Base-by-base conservation (phyloP, 2,329 filamentous ascomycete species). In the Aspergillus pseudotamarii region DNA sequence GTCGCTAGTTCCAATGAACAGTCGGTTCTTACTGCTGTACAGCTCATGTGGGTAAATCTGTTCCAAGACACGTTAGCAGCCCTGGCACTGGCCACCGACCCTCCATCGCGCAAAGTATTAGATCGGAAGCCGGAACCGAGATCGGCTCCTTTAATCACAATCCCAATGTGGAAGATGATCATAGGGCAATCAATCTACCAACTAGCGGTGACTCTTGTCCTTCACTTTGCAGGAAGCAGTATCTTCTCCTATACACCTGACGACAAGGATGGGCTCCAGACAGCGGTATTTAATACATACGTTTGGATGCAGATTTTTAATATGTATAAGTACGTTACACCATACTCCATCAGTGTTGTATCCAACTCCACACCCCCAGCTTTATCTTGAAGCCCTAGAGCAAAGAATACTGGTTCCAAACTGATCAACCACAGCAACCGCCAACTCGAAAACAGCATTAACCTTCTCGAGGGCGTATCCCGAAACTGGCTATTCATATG, bases 271-370 rank as follows among this genome's bases (percentile, higher is more conserved):
- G 76, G 85, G 67, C 78, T 88, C 38, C 81, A 86, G 66, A 89
- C 88, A 0, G 81, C 89, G 62, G 84, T 91, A 54, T 91, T 91
- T 79, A 91, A 91, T 75, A 87, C 85, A 0, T 91, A 89, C 69
- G 88, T 91, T 2, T 91, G 88, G 88, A 87, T 91, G 82, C 88
- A 91, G 70, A 89, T 91, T 65, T 91, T 90, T 79, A 90, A 90
- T 74, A 83, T 88, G 74, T 85, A 88, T 78, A 90, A 89, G 73
- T 75, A 69, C 56, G 72, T 63, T 3, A 10, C 19, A 30, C 12
- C 36, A 5, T n/a, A 3, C 36, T 50, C n/a, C 9, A 10, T 11
- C 2, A 19, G n/a, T 4, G n/a, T 14, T 9, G 23, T 5, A 51
- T 28, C 21, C 43, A 21, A 21, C 21, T 12, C 11, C 11, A 12